phyloP scores from a whole-genome alignment of 306 rosid genomes.

The cucumber (Cucumis sativus) region Cucumber_9930_V3 NC_026659.2:3082001-3082500 shows the following conservation, averaged over 20 bases:
- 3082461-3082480: too few species aligned
- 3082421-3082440: too few species aligned
- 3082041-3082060: not conserved
- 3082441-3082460: too few species aligned
- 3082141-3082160: not conserved
- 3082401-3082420: not conserved
- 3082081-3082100: not conserved
- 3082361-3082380: too few species aligned
- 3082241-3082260: not conserved
- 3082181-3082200: constrained; percentile 1
- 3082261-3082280: not conserved
- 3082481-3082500: too few species aligned
- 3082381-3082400: not conserved
- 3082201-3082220: not conserved
- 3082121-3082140: not conserved
- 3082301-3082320: too few species aligned
- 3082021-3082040: not conserved
- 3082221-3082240: constrained; percentile 2
- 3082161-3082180: not conserved
- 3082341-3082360: too few species aligned
- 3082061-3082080: not conserved
- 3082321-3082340: too few species aligned
- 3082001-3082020: not conserved
- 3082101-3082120: not conserved
- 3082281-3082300: not conserved